Percentiles rank a stretch among this genome's conserved stretches.
phyloP scores from a whole-genome alignment of 768 basidiomycete genomes.

The Leccinum truebloodii region DNA sequence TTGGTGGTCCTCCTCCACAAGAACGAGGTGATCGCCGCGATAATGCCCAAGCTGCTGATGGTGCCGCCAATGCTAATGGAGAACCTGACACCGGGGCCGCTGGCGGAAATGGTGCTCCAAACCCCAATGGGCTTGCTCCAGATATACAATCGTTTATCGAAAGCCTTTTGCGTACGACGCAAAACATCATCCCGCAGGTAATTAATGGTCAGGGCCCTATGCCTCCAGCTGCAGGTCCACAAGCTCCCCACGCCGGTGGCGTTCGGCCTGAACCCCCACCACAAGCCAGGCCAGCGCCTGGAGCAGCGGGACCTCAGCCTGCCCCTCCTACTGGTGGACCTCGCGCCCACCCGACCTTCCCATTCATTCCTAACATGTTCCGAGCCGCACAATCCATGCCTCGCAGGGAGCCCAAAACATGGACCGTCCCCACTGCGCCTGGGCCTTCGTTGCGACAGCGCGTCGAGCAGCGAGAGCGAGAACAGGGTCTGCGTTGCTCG shows the following conservation, averaged over 20 bases:
- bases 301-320: conserved; percentile 10
- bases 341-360: conserved; percentile 18
- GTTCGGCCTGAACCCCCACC: conserved; percentile 8
- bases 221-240: conserved; percentile 2
- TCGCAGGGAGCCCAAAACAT: conserved; percentile 43
- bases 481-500: conserved; percentile 69
- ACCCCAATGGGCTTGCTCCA: conserved; percentile 20
- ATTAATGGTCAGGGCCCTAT: conserved; percentile 17
- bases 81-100: conserved; percentile 9
- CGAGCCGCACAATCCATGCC: conserved; percentile 26
- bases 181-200: conserved; percentile 26
- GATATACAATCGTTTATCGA: conserved; percentile 27
- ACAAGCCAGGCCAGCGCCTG: conserved; percentile 10
- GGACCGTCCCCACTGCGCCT: conserved; percentile 63
- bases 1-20: conserved; percentile 23
- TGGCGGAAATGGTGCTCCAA: conserved; percentile 19
- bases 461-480: conserved; percentile 71
- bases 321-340: conserved; percentile 6
- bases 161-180: conserved; percentile 27
- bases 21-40: conserved; percentile 14
- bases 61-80: conserved; percentile 2
- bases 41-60: conserved; percentile 8
- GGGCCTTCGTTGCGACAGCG: conserved; percentile 72
- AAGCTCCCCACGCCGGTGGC: conserved; percentile 1
- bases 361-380: conserved; percentile 24